Evolutionary conservation across 179 eudicot species (phyloP), one percentile per base, ranked within the genome.

Genomic region (Beta macrorhiza): DNA sequence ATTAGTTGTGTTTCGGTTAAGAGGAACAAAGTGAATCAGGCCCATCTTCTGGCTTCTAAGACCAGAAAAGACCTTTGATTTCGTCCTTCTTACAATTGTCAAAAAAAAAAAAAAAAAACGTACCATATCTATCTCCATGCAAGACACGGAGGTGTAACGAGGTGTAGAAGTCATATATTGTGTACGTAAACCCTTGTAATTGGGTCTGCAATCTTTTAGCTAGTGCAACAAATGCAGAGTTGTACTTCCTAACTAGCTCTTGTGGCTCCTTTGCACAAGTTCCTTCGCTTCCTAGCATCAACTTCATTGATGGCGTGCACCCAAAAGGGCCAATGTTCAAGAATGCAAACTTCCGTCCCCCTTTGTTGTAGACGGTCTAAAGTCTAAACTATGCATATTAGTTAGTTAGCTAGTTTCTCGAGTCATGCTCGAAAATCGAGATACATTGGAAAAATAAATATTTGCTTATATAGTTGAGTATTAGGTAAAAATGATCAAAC

Each of bases 121-220:
- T 29, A 29, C 32, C 88, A 53, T 79, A 88, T 79, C 74, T 77
- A 12, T 20, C 59, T 59, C 86, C 84, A 51, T 82, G 65, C 25
- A 74, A 9, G 71, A 85, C 75, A 12, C 90, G 86, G 7, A 53
- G 15, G 62, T 63, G 79, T 1, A 75, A 25, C 59, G 67, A 32
- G 14, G 68, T 68, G 78, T 85, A 62, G 83, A 84, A 79, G 79
- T 91, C 91, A 32, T 61, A 89, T 2, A 89, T 71, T 2, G 84
- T 83, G 71, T 89, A 88, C 19, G 80, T 88, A 85, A 91, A 91
- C 16, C 87, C 92, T 19, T 82, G 83, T 12, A 89, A 76, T n/a
- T 83, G 84, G 1, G 58, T 62, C 51, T 56, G 78, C 55, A 87
- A 81, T 44, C 72, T 47, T 29, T 29, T 29, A 29, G 53, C 57